Evolutionary conservation across 129 eudicot genomes (phyloP), one percentile per base, ranked within the genome.

Genomic region (Helianthus tuberosus): DNA sequence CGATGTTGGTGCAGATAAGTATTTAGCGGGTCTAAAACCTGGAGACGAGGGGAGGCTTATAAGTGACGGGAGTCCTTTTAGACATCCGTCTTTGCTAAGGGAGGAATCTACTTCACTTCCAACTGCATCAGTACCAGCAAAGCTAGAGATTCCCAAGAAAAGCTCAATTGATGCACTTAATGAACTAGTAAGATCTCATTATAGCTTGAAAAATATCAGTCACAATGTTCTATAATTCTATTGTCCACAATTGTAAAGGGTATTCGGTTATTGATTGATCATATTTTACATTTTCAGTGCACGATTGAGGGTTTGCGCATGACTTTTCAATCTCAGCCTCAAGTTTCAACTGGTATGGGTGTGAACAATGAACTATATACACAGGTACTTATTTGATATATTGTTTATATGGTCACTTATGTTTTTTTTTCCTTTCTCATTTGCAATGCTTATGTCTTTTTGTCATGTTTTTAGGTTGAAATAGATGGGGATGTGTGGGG

Each of bases 401-500:
- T 50, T 32, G 17, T 23, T 64, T 29, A 53, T 64, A 29, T 59
- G 71, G 20, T 38, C 20, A n/a, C 12, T 32, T 6, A 43, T 6
- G 5, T 1, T 5, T 27, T 7, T n/a, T 38, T 17, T 14, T 11
- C 25, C 43, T 32, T 43, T 43, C 11, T 43, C 25, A 4, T 64
- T 44, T 52, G 47, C 47, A 8, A 43, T 43, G 47, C 47, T 43
- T 43, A 43, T 16, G 64, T 66, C 62, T 39, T 62, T 35, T 2
- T 35, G 36, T 27, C 39, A 47, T 78, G 53, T 71, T 54, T 84
- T 9, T 74, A 93, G 98, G 98, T 86, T 81, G 96, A 90, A 84
- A 81, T 93, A 64, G 89, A 93, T 73, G 98, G 98, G 74, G 89
- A 93, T 51, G 83, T 93, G 49, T 70, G 85, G 75, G 98, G 98